These are phyloP conservation scores for Globisporangium paddicum DNA, from an alignment of 352 stramenopile species.

Conservation along the genomic window DNA sequence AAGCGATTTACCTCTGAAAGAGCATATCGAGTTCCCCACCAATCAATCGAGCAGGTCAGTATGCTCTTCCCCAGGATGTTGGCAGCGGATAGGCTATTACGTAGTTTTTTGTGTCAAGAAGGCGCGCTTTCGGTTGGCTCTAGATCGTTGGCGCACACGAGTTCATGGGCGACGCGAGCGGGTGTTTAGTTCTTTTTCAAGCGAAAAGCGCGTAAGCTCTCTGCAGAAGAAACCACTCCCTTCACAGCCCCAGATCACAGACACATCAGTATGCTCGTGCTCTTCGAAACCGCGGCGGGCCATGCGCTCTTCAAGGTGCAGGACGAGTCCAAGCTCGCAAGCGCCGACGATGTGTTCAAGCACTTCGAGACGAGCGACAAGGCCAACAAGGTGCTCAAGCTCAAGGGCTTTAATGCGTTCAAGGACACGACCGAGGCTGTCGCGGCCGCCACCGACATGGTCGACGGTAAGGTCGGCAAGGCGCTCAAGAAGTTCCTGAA, in stretches of 20 bases:
- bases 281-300: slow-evolving; percentile 99
- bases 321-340: slow-evolving; percentile 91
- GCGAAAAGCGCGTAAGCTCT: slow-evolving; percentile 12
- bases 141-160: slow-evolving; percentile 3
- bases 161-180: slow-evolving; percentile 2
- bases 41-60: slow-evolving; percentile 22
- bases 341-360: slow-evolving; percentile 89
- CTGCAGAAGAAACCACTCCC: not conserved
- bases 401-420: slow-evolving; percentile 98
- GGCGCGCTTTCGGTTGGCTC: slow-evolving; percentile 13
- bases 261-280: slow-evolving; percentile 91
- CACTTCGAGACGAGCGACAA: slow-evolving; percentile 91
- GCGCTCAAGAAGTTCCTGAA: slow-evolving; percentile 99
- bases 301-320: slow-evolving; percentile 99
- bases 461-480: slow-evolving; percentile 98
- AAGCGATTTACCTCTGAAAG: slow-evolving; percentile 11
- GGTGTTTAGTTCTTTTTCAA: slow-evolving; percentile 14
- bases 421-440: slow-evolving; percentile 98
- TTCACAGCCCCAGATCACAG: not conserved
- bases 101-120: slow-evolving; percentile 5
- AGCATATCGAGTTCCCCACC: slow-evolving; percentile 27
- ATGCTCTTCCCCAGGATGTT: slow-evolving; percentile 11
- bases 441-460: slow-evolving; percentile 93
- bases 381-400: slow-evolving; percentile 90
- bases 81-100: not conserved